Conservation (phyloP, 2,329 filamentous ascomycete species). For the Cladobotryum protrusum region DNA sequence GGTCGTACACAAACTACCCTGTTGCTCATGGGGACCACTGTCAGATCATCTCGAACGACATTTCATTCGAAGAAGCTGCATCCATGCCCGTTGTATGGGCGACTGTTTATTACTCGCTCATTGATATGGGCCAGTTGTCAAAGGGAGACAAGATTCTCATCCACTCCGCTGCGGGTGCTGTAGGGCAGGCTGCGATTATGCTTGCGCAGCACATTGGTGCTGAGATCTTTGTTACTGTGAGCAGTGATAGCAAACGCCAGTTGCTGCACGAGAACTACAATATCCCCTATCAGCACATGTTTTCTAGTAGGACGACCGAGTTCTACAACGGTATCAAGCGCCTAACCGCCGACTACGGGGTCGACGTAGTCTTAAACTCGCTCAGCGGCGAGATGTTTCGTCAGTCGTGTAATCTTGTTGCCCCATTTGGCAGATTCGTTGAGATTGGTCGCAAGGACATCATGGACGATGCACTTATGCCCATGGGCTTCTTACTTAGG, state of each 20-base stretch:
- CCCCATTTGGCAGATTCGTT: constrained; percentile 31
- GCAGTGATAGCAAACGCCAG: no score
- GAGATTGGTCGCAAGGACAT: constrained; percentile 34
- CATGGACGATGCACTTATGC: constrained; percentile 23
- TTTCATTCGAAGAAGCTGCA: constrained; percentile 4
- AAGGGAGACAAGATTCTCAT: constrained; percentile 19
- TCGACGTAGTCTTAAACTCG: constrained; percentile 16
- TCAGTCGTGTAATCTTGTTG: constrained; percentile 16
- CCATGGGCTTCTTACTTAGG: constrained; percentile 31
- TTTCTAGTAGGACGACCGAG: no score
- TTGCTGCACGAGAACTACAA: no score
- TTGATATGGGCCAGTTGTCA: constrained; percentile 15
- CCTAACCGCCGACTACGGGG: constrained; percentile 19
- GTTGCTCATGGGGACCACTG: constrained; percentile 2
- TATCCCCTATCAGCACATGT: no score
- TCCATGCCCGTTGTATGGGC: constrained; percentile 5
- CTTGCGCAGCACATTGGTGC: constrained; percentile 21
- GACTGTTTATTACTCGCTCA: constrained; percentile 17
- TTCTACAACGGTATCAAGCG: not conserved
- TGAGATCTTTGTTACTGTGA: no score
- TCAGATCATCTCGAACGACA: not conserved
- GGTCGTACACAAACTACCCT: constrained; percentile 5
- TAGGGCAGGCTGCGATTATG: constrained; percentile 30
- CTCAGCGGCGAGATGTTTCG: constrained; percentile 5
- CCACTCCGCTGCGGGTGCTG: constrained; percentile 19